Conservation (phyloP, 257 asterid species). For the Nicotiana benthamiana region DNA sequence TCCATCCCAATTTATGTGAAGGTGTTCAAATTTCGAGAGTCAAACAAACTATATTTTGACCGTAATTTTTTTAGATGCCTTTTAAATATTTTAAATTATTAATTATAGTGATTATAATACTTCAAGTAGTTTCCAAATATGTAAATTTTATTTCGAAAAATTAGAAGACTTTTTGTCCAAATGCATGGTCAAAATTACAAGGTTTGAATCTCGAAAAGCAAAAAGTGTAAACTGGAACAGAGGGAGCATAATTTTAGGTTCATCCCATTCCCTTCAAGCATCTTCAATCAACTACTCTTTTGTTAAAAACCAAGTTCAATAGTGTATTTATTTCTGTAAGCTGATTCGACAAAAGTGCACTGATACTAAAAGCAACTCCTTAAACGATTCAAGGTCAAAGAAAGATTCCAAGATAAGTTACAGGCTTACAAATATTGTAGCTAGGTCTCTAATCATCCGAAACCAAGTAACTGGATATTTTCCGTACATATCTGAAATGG, state of each 20-base stretch:
- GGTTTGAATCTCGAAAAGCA: too few relatives aligned
- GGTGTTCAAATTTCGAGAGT: too few relatives aligned
- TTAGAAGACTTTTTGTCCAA: too few relatives aligned
- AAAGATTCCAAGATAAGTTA: not conserved
- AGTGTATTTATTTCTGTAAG: not conserved
- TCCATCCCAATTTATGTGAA: too few relatives aligned
- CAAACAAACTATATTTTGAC: too few relatives aligned
- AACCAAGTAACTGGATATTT: not conserved
- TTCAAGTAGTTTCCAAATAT: too few relatives aligned
- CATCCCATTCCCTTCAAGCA: not conserved
- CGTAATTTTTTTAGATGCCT: too few relatives aligned
- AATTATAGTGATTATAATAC: too few relatives aligned
- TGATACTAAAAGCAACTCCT: not conserved
- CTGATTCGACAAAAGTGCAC: not conserved
- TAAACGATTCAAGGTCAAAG: not conserved
- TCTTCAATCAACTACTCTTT: not conserved
- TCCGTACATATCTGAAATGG: not conserved
- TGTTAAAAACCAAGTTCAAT: not conserved
- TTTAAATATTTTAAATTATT: too few relatives aligned
- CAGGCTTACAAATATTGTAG: not conserved
- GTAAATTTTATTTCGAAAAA: too few relatives aligned
- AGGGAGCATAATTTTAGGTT: not conserved
- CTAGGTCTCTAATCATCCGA: not conserved
- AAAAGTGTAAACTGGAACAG: too few relatives aligned
- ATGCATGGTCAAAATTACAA: too few relatives aligned